phyloP scores from a whole-genome alignment of 2,329 filamentous ascomycete species.

The Beauveria varroae region DNA sequence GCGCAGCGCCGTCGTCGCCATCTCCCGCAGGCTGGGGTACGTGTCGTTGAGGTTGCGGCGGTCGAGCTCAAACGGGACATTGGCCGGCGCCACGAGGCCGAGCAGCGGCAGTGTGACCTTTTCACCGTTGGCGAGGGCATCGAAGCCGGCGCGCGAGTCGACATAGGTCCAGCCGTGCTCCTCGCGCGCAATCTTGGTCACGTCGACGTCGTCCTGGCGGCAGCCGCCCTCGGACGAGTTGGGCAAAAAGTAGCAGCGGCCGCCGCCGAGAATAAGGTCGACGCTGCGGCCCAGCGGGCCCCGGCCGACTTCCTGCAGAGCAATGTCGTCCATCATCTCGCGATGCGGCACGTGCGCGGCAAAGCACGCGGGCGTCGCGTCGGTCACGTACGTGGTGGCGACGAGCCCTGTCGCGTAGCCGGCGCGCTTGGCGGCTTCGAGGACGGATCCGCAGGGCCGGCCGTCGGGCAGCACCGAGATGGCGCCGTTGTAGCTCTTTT shows the following conservation, averaged over 20 bases:
- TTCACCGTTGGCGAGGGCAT: constrained; percentile 60
- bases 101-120: constrained; percentile 71
- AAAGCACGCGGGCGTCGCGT: constrained; percentile 94
- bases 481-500: constrained; percentile 95
- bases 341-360: constrained; percentile 78
- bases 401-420: constrained; percentile 92
- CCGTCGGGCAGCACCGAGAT: constrained; percentile 84
- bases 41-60: constrained; percentile 67
- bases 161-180: constrained; percentile 76
- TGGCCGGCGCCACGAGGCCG: constrained; percentile 72
- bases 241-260: constrained; percentile 85
- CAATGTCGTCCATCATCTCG: constrained; percentile 80
- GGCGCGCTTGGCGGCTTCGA: constrained; percentile 87
- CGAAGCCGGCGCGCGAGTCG: constrained; percentile 64
- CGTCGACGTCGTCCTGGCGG: constrained; percentile 68
- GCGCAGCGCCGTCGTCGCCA: constrained; percentile 74
- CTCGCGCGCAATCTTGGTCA: constrained; percentile 64
- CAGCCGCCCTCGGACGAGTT: constrained; percentile 79
- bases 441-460: constrained; percentile 79
- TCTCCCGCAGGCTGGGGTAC: constrained; percentile 87
- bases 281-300: constrained; percentile 81
- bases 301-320: constrained; percentile 83
- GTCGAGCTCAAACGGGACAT: constrained; percentile 93
- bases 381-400: constrained; percentile 89
- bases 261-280: constrained; percentile 88